Evolutionary conservation across 805 yeast species (phyloP), one percentile per base, ranked within the genome.

Genomic region (Allodekkera sacchari): DNA sequence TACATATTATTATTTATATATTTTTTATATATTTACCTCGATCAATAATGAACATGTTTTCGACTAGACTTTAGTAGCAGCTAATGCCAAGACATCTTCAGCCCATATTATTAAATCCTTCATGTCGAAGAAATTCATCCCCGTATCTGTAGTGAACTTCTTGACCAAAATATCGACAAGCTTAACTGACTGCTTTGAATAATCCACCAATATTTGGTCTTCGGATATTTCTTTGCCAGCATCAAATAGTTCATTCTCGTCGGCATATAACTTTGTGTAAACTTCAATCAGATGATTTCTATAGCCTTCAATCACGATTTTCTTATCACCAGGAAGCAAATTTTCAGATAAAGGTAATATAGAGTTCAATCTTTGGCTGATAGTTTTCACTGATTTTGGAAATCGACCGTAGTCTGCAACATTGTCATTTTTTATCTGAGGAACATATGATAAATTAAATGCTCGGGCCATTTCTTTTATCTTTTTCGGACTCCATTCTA

Each of bases 391-490:
- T 4, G 22, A 11, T 5, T 12, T 22, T 5, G 15, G 25, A 7
- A 12, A 11, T 28, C 23, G 14, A 5, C n/a, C 13, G 11, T 17
- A n/a, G 4, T 3, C 22, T n/a, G 30, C 11, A 16, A 27, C 22
- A 22, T 23, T 23, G 10, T 31, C 27, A 15, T 24, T 26, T 13
- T 18, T 21, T 4, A 24, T 19, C 7, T 16, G 12, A 11, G 34
- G 38, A 28, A 39, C 20, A 33, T 29, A 30, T 23, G 49, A 50
- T 7, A 59, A 59, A 31, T 61, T 54, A 31, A 70, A 61, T 74
- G 80, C 71, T 15, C 64, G 56, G 18, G 76, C 48, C 48, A 74
- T 80, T 18, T 59, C 50, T 4, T 61, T 60, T 3, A 66, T 59
- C 34, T 68, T 58, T 2, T 46, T 44, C n/a, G 65, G 64, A 25